Evolutionary conservation across 2,329 filamentous ascomycete species (phyloP).

Genomic region (Pezicula neosporulosa): DNA sequence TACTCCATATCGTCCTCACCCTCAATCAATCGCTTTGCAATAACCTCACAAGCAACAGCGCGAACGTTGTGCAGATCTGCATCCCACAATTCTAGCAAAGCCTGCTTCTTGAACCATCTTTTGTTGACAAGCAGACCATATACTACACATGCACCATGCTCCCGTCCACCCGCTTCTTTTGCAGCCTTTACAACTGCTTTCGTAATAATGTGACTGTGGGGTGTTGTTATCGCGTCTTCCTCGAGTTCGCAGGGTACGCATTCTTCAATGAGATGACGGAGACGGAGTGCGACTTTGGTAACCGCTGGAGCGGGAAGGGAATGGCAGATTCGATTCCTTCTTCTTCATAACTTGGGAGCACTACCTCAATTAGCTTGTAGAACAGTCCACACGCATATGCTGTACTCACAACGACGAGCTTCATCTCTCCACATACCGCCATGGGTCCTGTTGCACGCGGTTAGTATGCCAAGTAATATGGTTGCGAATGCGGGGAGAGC

Average conservation of each 20-base stretch:
- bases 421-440: slow-evolving; percentile 24
- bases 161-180: slow-evolving; percentile 72
- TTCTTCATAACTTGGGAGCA: slow-evolving; percentile 62
- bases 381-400: background rate
- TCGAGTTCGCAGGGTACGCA: slow-evolving; percentile 89
- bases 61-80: slow-evolving; percentile 77
- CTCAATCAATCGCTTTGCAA: slow-evolving; percentile 89
- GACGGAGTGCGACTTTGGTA: slow-evolving; percentile 82
- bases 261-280: slow-evolving; percentile 88
- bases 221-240: slow-evolving; percentile 66
- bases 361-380: slow-evolving; percentile 33
- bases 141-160: slow-evolving; percentile 73
- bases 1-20: slow-evolving; percentile 74
- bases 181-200: slow-evolving; percentile 75
- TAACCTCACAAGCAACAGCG: slow-evolving; percentile 81
- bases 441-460: slow-evolving; percentile 11
- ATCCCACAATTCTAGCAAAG: slow-evolving; percentile 84
- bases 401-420: slow-evolving; percentile 20
- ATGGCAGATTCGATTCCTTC: slow-evolving; percentile 62
- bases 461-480: background rate
- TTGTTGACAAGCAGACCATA: slow-evolving; percentile 36
- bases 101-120: slow-evolving; percentile 76
- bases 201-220: slow-evolving; percentile 86
- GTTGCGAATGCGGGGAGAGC: background rate
- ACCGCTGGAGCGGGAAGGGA: slow-evolving; percentile 73